Base-by-base conservation (phyloP, 2,329 filamentous ascomycete species). In the Chaetomiaceae sp. region DNA sequence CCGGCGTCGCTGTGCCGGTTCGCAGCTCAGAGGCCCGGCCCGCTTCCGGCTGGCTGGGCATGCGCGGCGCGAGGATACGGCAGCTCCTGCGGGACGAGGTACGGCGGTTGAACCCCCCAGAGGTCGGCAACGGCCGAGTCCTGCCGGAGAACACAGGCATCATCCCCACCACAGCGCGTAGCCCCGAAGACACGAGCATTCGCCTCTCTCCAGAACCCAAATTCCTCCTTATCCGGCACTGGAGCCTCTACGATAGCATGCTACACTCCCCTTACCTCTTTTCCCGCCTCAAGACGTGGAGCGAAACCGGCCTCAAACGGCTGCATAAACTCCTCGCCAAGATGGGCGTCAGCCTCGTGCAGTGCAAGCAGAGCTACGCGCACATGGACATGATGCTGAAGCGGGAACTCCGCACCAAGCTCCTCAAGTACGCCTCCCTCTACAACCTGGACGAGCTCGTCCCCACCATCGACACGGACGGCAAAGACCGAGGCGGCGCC, bases 331-430 rank as follows among this genome's bases (percentile, higher is more conserved):
- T 99, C 0, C 79, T 99, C 2, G 94, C 94, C 38, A 99, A 97
- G 71, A 99, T 99, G 92, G 94, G 94, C 29, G 89, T 99, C 51
- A 95, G 89, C 65, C 75, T 97, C 33, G 87, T 86, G 5, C 92
- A 99, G 71, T 96, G 91, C 72, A 91, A 90, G 64, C 94, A 97
- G 70, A 92, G 85, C 66, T 99, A 97, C 67, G 90, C 90, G 0
- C 94, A 99, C 69, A 97, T 99, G 91, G 92, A 97, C 70, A 95
- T 96, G 84, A 86, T 95, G 69, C 75, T 99, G 30, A 99, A 97
- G 71, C 85, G 89, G 5, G 89, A 89, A 27, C 73, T 97, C 27
- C 84, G 92, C 37, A 82, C 89, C 43, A 89, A 95, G 55, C 78
- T 99, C 1, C 77, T 96, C 18, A 92, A 92, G 64, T 97, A 96